Evolutionary conservation across 2,329 filamentous ascomycete species (phyloP).

Genomic region (Monosporascus sp.): DNA sequence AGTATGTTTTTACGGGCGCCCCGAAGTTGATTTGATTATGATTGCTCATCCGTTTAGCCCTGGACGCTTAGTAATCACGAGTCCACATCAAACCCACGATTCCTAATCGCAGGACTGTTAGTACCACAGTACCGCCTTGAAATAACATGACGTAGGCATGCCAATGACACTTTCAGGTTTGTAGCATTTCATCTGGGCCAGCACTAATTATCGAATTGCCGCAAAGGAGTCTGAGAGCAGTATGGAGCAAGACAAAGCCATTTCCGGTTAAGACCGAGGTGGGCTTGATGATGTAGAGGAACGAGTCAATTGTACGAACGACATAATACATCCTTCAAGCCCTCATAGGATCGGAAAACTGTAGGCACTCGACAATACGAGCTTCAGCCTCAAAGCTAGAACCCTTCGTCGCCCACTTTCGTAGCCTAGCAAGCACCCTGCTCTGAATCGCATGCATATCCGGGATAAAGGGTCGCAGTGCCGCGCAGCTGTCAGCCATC

Average conservation of each 20-base stretch:
- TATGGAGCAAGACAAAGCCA: background rate
- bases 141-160: background rate
- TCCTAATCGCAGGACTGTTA: background rate
- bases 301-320: background rate
- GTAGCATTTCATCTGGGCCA: background rate
- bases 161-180: background rate
- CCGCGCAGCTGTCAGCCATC: conserved; percentile 25
- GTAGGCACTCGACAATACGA: conserved; percentile 19
- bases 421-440: conserved; percentile 23
- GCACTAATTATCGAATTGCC: background rate
- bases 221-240: background rate
- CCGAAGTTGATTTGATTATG: too few relatives aligned
- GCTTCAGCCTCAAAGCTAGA: conserved; percentile 27
- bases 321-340: background rate
- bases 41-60: background rate
- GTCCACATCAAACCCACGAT: background rate
- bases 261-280: too few relatives aligned
- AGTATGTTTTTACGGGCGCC: too few relatives aligned
- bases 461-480: conserved; percentile 22
- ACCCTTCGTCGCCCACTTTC: conserved; percentile 26
- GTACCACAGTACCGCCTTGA: background rate
- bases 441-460: conserved; percentile 23
- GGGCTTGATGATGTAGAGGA: too few relatives aligned
- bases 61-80: background rate
- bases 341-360: conserved; percentile 18